Evolutionary conservation across 108 stramenopile species (phyloP), one percentile per base, ranked within the genome.

Genomic region (Parmales sp.): DNA sequence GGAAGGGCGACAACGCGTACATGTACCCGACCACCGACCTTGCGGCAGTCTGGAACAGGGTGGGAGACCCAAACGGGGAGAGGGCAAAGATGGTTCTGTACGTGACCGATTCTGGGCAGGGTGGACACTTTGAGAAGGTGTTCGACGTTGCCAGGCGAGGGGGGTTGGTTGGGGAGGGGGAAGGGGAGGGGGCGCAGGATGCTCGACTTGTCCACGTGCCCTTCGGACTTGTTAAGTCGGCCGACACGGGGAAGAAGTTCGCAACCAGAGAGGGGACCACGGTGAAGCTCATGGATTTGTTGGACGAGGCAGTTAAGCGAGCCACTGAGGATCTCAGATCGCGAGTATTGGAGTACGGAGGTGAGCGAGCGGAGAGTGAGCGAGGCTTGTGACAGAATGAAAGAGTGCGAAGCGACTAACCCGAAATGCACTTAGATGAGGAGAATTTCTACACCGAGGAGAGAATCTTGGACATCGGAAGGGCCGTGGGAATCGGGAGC

Each of bases 21-120:
- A 95, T 95, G 66, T 99, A 99, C 70, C 96, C 97, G 31, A 90
- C 94, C 1, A 99, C 98, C 45, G 98, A 99, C 72, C 75, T 98
- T 38, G 94, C 98, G 51, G 98, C 98, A 7, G 83, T 97, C 71
- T 78, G 84, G 28, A 93, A 99, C 49, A 83, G 98, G 37, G 22
- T 70, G n/a, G 5, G 34, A 0, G 78, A 75, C 4, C 67, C 82
- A 11, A 25, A 48, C 11, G 82, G 90, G 36, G 91, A 93, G 65
- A 67, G 80, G 46, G 92, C 92, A 20, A 77, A 90, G 43, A 82
- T 90, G 1, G 90, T 93, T 0, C 73, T 93, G 63, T 96, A 96
- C 73, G 90, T 98, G 22, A 97, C 96, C 5, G 98, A 99, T 74
- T 85, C 94, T 9, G 98, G 97, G 3, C 98, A 99, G 77, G 76